A percentile compares a stretch with the other conserved stretches of the same genome.
phyloP scores from a whole-genome alignment of 1,284 basidiomycete genomes.

The Bondarzewia mesenterica region DNA sequence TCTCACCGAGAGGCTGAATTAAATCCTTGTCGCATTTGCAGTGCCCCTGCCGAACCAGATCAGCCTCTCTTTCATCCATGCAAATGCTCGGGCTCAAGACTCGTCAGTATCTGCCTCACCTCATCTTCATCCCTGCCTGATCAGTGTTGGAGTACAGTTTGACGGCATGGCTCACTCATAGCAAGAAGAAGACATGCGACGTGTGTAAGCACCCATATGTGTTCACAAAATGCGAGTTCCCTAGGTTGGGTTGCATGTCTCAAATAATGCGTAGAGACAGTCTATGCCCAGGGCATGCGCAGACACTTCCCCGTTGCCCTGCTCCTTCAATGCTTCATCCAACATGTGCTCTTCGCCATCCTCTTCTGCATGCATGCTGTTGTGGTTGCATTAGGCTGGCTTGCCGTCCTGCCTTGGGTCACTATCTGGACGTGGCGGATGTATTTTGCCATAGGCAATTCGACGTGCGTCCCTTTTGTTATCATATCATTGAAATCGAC shows the following conservation, averaged over 20 bases:
- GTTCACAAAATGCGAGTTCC: conserved; percentile 77
- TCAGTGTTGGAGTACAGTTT: conserved; percentile 46
- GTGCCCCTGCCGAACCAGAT: conserved; percentile 78
- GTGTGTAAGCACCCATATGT: conserved; percentile 91
- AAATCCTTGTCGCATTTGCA: conserved; percentile 90
- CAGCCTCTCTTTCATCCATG: conserved; percentile 94
- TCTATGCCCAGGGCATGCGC: conserved; percentile 87
- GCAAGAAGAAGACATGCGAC: conserved; percentile 93
- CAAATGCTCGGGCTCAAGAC: conserved; percentile 92
- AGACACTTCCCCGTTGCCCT: conserved; percentile 67
- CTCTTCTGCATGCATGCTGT: conserved; percentile 63
- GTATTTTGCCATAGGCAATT: conserved; percentile 79
- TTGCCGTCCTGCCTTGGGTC: conserved; percentile 82
- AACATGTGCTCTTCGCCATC: conserved; percentile 51
- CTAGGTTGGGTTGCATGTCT: not conserved
- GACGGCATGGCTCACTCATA: conserved; percentile 91
- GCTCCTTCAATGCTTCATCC: conserved; percentile 62
- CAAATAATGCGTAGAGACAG: conserved; percentile 32
- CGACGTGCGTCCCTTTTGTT: conserved; percentile 47
- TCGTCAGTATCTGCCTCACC: conserved; percentile 48
- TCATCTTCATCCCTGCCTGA: conserved; percentile 7
- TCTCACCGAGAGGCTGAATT: conserved; percentile 5
- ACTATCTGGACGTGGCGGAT: conserved; percentile 87
- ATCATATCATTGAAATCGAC: conserved; percentile 6
- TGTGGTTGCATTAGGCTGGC: conserved; percentile 80